phyloP scores from a whole-genome alignment of 1,139 yeast genomes.

The Cylindricascospora bacillispora region DNA sequence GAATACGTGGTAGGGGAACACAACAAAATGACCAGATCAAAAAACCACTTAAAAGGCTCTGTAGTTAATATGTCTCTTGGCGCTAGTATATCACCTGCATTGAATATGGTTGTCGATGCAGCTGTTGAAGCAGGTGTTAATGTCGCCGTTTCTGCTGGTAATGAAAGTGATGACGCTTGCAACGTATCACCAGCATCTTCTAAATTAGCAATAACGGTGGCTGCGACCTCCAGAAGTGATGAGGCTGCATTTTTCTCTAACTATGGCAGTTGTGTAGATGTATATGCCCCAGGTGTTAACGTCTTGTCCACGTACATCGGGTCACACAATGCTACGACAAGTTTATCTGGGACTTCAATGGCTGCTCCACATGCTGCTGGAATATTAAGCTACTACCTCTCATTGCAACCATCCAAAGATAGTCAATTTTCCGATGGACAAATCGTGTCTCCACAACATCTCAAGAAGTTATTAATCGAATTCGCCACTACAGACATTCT shows the following conservation, averaged over 20 bases:
- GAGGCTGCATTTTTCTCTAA: conserved; percentile 70
- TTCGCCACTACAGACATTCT: conserved; percentile 64
- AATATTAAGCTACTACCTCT: conserved; percentile 72
- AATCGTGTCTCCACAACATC: conserved; percentile 70
- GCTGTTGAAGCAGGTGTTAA: conserved; percentile 72
- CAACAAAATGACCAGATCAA: conserved; percentile 27
- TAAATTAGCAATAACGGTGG: conserved; percentile 63
- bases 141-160: conserved; percentile 85
- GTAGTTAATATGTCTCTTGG: conserved; percentile 87
- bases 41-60: conserved; percentile 64
- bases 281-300: conserved; percentile 77
- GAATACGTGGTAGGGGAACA: conserved; percentile 46
- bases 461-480: conserved; percentile 75
- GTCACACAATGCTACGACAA: conserved; percentile 58
- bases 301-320: conserved; percentile 80
- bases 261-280: conserved; percentile 75
- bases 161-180: conserved; percentile 76
- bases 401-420: conserved; percentile 75
- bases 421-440: conserved; percentile 53
- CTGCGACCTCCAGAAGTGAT: conserved; percentile 68
- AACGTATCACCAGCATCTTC: conserved; percentile 75
- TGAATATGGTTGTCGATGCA: conserved; percentile 74
- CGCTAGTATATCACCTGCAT: conserved; percentile 72
- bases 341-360: conserved; percentile 96
- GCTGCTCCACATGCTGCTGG: conserved; percentile 98